Conservation (phyloP, 805 yeast species). For the Wickerhamiella shivajii region DNA sequence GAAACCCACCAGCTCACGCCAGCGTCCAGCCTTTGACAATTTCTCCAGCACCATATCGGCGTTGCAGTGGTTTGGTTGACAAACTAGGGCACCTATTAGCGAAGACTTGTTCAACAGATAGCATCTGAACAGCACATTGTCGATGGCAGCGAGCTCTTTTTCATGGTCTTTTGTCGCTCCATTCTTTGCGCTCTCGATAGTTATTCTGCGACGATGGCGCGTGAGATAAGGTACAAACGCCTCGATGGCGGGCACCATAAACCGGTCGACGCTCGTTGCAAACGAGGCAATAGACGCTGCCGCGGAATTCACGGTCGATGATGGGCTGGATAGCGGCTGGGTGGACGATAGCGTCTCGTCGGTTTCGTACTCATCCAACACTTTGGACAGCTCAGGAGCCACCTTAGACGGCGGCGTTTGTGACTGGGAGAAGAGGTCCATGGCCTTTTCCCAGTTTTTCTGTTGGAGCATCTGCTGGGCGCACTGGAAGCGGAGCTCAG, state of each 20-base stretch:
- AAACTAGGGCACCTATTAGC: constrained; percentile 66
- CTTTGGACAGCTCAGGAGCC: background rate
- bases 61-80: constrained; percentile 65
- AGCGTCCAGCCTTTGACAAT: constrained; percentile 33
- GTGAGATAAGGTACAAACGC: constrained; percentile 4
- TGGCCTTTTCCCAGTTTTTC: background rate
- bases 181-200: background rate
- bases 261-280: background rate
- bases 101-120: constrained; percentile 56
- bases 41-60: constrained; percentile 42
- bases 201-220: constrained; percentile 1
- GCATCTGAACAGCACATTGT: constrained; percentile 63
- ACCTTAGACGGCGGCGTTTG: background rate
- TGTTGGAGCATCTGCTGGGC: background rate
- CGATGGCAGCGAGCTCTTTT: constrained; percentile 31
- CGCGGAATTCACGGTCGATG: background rate
- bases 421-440: background rate
- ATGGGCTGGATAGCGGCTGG: background rate
- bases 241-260: constrained; percentile 4
- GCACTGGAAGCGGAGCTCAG: background rate
- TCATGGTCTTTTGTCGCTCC: too few species aligned
- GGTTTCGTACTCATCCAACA: background rate
- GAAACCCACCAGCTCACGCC: constrained; percentile 63
- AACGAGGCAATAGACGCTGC: background rate
- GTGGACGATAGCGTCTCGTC: too few species aligned